These are phyloP conservation scores for Pseudogymnoascus sp. DNA, from an alignment of 2,329 filamentous ascomycete species.

Conservation along the genomic window DNA sequence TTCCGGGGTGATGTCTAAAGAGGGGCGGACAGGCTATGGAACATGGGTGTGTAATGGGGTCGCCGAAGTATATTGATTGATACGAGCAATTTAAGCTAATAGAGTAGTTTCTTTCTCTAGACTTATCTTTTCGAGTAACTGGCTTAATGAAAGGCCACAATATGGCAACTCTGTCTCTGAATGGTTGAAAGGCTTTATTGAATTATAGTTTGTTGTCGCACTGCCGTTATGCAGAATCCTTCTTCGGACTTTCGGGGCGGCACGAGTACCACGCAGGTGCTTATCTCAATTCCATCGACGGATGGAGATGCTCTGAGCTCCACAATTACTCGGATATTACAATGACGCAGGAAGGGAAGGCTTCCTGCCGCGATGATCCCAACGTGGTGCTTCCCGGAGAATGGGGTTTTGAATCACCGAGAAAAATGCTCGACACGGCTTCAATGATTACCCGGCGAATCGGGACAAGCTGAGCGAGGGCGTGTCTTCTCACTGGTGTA, in stretches of 20 bases:
- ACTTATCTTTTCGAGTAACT: background rate
- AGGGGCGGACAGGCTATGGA: background rate
- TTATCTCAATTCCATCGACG: background rate
- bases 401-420: background rate
- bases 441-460: background rate
- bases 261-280: background rate
- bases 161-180: background rate
- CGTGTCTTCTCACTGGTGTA: background rate
- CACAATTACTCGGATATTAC: slow-evolving; percentile 2
- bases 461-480: background rate
- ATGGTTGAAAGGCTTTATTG: background rate
- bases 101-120: background rate
- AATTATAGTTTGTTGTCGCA: background rate
- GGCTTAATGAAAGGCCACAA: background rate
- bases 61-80: background rate
- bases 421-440: background rate
- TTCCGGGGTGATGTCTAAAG: background rate
- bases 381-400: background rate
- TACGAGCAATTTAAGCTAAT: background rate
- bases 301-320: background rate
- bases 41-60: too few species aligned
- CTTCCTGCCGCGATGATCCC: background rate
- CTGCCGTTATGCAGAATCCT: background rate
- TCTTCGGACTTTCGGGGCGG: background rate
- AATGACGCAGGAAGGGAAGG: background rate